These are phyloP conservation scores for Amniculicola lignicola DNA, from an alignment of 495 filamentous ascomycete genomes.

Conservation along the genomic window DNA sequence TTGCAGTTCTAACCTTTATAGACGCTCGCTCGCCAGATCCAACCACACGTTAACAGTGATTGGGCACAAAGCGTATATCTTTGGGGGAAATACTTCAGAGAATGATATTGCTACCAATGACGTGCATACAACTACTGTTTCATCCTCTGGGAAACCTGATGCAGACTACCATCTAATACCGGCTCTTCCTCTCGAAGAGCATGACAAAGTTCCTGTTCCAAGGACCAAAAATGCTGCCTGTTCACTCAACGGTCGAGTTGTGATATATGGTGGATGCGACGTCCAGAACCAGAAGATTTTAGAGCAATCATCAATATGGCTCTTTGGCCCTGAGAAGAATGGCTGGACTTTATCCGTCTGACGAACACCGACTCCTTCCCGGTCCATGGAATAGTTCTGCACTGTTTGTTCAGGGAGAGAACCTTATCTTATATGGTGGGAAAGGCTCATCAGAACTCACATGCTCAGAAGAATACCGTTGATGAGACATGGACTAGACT, in stretches of 20 bases:
- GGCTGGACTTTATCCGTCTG: neutral
- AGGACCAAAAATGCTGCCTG: slow-evolving; percentile 3
- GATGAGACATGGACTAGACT: slow-evolving; percentile 47
- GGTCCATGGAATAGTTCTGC: neutral
- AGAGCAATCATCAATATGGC: slow-evolving; percentile 49
- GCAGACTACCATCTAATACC: neutral
- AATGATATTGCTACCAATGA: slow-evolving; percentile 47
- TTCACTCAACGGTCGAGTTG: neutral
- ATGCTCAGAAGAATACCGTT: slow-evolving; percentile 50
- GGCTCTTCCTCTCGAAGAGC: neutral
- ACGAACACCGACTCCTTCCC: slow-evolving; percentile 7
- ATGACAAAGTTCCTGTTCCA: neutral
- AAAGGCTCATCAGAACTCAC: neutral
- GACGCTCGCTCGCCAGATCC: slow-evolving; percentile 45
- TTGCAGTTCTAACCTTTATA: neutral
- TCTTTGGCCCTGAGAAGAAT: slow-evolving; percentile 43
- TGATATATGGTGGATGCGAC: neutral
- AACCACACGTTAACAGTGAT: slow-evolving; percentile 50
- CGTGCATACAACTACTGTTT: slow-evolving; percentile 45
- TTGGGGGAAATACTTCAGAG: slow-evolving; percentile 47
- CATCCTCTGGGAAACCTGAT: neutral
- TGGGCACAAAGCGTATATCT: slow-evolving; percentile 50
- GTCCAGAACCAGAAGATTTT: slow-evolving; percentile 38
- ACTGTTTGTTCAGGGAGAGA: neutral
- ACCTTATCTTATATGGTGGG: neutral